Conservation (phyloP, 176 grass and related monocot species). For the Cenchrus americanus region DNA sequence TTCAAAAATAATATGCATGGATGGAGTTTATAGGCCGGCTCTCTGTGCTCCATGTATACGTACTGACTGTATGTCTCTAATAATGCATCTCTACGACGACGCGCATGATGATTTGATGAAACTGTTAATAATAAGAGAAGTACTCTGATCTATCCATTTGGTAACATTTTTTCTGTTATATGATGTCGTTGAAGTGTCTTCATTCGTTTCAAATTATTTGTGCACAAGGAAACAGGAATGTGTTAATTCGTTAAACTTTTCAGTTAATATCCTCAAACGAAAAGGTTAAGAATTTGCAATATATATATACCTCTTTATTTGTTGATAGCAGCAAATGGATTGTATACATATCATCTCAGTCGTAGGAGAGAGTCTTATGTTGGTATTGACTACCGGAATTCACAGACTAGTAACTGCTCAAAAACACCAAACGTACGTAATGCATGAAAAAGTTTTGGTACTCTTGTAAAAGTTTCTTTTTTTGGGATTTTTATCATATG, state of each 20-base stretch:
- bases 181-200: neutral
- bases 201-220: neutral
- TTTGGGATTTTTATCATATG: neutral
- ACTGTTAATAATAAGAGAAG: neutral
- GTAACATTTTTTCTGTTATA: neutral
- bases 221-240: neutral
- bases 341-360: no score
- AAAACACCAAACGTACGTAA: no score
- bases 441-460: no score
- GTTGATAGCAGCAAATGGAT: neutral
- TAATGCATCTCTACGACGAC: neutral
- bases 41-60: neutral
- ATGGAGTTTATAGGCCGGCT: neutral
- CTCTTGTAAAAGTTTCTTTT: no score
- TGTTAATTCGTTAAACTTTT: neutral
- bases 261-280: neutral
- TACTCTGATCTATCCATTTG: neutral
- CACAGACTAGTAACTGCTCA: no score
- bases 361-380: no score
- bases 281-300: neutral
- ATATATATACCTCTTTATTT: neutral
- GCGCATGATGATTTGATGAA: neutral
- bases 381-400: neutral
- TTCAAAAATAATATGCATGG: neutral
- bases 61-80: neutral